Percentiles rank a stretch among this genome's conserved stretches.
Conservation (phyloP, 441 rosid genomes). For the Gossypium davidsonii region DNA sequence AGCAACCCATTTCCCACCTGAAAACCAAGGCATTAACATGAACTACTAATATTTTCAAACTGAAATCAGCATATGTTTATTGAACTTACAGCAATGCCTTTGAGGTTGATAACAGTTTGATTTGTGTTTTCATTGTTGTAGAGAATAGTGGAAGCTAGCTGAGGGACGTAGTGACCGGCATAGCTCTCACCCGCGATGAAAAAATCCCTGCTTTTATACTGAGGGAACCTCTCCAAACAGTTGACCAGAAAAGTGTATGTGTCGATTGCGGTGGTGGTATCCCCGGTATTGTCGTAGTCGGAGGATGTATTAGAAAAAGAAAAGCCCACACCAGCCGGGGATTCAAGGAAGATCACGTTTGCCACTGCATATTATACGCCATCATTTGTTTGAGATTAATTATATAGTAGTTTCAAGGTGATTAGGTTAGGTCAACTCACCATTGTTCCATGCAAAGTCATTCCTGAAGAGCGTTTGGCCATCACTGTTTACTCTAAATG, state of each 20-base stretch:
- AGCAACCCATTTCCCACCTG: conserved; percentile 27
- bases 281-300: conserved; percentile 15
- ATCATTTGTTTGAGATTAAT: not conserved
- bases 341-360: conserved; percentile 30
- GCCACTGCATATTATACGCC: conserved; percentile 13
- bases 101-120: conserved; percentile 23
- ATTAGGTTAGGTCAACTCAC: not conserved
- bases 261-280: conserved; percentile 23
- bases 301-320: conserved; percentile 27
- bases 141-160: conserved; percentile 27
- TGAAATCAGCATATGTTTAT: not conserved
- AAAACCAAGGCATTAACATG: not conserved
- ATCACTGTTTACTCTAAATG: not conserved
- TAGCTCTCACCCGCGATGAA: conserved; percentile 36
- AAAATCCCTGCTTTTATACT: conserved; percentile 29
- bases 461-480: not conserved
- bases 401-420: not conserved
- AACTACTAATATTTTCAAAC: too few relatives aligned
- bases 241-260: conserved; percentile 25
- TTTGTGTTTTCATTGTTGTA: conserved; percentile 16
- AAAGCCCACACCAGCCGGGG: conserved; percentile 36
- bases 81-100: conserved; percentile 28
- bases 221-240: conserved; percentile 36
- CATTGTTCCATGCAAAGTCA: not conserved
- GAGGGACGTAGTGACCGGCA: conserved; percentile 36